Evolutionary conservation across 2,329 filamentous ascomycete species (phyloP), one percentile per base, ranked within the genome.

Genomic region (Colletotrichum siamense): DNA sequence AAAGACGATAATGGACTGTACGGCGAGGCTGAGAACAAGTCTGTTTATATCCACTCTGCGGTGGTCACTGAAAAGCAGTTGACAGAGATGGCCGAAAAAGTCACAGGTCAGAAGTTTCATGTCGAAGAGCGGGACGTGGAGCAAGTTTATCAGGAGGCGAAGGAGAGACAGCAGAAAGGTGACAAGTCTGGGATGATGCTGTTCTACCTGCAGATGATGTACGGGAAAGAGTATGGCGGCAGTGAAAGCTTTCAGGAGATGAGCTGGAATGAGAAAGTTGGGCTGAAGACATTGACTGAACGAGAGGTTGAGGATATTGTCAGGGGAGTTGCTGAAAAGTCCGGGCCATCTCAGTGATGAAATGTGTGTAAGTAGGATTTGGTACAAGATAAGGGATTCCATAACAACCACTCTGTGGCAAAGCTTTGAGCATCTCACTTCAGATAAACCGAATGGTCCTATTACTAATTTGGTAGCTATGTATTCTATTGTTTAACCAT

Each of bases 41-140:
- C 88, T 75, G 82, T 93, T 30, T 90, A 87, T 75, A 80, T 92
- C 13, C 87, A 88, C 13, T 89, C 86, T 5, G 88, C 89, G 68
- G 84, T 85, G 16, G 86, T 87, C 0, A 88, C 87, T 1, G 89
- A 92, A 81, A 88, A 87, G 5, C 84, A 91, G 65, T 81, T 93
- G 3, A 79, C 92, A 4, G 82, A 76, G 32, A 65, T 78, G 5
- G 79, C 77, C 2, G 79, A 81, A 69, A 81, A 81, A 71, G 28
- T 67, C 8, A 75, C 69, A 2, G 73, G 69, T 3, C 28, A 39
- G 6, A 72, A 44, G 7, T 75, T 75, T 22, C 24, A 34, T 4
- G 69, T 67, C 0, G 24, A 62, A 28, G 24, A 72, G 3, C n/a
- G 34, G 18, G 61, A 71, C 15, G 69, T 72, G 1, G 73, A 72